Conservation (phyloP, 257 asterid species). For the Rhazya stricta region DNA sequence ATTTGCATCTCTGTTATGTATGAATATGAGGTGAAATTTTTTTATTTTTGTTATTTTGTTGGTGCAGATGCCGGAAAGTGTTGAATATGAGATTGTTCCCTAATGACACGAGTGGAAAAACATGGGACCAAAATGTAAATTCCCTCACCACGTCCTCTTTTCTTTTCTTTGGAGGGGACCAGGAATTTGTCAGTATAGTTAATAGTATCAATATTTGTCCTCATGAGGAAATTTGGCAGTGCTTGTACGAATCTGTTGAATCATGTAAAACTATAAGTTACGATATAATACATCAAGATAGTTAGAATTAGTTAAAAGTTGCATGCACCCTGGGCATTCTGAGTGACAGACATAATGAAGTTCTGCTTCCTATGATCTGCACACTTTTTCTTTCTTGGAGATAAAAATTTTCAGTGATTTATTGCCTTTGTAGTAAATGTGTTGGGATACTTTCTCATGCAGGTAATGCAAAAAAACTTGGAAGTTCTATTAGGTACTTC, state of each 20-base stretch:
- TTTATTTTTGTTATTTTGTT: neutral
- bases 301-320: neutral
- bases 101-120: constrained; percentile 60
- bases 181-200: neutral
- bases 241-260: neutral
- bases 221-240: neutral
- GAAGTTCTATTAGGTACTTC: constrained; percentile 74
- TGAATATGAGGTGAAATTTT: neutral
- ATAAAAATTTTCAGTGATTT: neutral
- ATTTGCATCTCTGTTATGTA: neutral
- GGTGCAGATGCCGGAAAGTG: constrained; percentile 88
- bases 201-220: neutral
- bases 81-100: constrained; percentile 83
- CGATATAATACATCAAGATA: neutral
- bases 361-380: neutral
- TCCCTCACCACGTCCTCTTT: neutral
- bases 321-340: neutral
- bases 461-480: constrained; percentile 75
- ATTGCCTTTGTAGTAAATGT: neutral
- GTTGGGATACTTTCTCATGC: constrained; percentile 24
- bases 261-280: neutral
- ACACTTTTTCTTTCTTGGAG: neutral
- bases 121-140: constrained; percentile 86
- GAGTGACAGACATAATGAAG: neutral
- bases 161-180: neutral